Conservation (phyloP, 2,329 filamentous ascomycete genomes). For the Phialophora verrucosa region DNA sequence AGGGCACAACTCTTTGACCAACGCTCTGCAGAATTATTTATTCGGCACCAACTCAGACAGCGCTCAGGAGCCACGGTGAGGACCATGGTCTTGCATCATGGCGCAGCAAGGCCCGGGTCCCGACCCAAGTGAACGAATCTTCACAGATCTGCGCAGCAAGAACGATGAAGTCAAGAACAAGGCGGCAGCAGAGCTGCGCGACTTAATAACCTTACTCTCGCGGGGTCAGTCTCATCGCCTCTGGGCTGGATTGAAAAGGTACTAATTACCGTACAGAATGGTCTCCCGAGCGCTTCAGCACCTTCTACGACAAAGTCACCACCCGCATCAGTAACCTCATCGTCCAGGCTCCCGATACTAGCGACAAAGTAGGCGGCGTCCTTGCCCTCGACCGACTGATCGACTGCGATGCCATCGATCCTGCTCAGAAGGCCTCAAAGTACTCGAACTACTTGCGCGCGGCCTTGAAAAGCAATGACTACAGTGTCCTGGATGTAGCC, state of each 20-base stretch:
- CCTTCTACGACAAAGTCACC: conserved; percentile 71
- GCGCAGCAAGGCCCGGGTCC: conserved; percentile 54
- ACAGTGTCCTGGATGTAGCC: conserved; percentile 86
- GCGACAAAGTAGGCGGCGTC: conserved; percentile 88
- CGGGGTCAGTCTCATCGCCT: conserved; percentile 46
- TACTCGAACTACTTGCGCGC: conserved; percentile 90
- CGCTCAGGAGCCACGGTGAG: conserved; percentile 14
- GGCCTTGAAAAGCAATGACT: conserved; percentile 88
- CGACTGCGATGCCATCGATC: conserved; percentile 94
- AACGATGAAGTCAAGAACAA: conserved; percentile 56
- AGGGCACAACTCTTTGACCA: neutral
- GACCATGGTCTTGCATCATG: conserved; percentile 45
- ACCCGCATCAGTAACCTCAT: conserved; percentile 73
- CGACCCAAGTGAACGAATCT: conserved; percentile 61
- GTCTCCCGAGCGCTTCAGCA: conserved; percentile 76
- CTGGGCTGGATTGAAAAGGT: neutral
- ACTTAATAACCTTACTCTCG: conserved; percentile 53
- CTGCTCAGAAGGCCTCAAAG: conserved; percentile 88
- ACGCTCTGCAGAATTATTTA: neutral
- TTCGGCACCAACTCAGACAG: neutral
- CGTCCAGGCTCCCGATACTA: conserved; percentile 81
- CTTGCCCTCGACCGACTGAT: conserved; percentile 91
- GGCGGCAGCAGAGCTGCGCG: conserved; percentile 56
- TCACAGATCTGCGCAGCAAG: conserved; percentile 64
- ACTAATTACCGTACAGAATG: conserved; percentile 64